Evolutionary conservation across 306 rosid genomes (phyloP).

Genomic region (Rosa chinensis): DNA sequence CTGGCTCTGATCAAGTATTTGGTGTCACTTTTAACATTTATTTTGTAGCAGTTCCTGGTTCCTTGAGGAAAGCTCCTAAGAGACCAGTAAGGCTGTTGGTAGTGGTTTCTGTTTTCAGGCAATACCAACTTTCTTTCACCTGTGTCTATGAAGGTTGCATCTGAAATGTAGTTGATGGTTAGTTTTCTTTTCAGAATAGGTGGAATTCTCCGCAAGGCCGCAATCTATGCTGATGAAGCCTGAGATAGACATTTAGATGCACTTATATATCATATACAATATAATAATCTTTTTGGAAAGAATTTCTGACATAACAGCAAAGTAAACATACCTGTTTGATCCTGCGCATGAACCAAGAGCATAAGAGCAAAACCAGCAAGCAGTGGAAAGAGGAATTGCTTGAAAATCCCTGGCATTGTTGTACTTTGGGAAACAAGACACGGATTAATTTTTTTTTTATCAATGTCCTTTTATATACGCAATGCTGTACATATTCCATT

Average conservation of each 20-base stretch:
- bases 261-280: background rate
- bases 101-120: background rate
- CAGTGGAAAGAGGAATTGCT: slow-evolving; percentile 1
- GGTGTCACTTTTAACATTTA: background rate
- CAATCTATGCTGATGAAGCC: slow-evolving; percentile 10
- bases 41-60: slow-evolving; percentile 26
- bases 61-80: slow-evolving; percentile 34
- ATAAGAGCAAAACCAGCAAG: slow-evolving; percentile 7
- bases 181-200: slow-evolving; percentile 14
- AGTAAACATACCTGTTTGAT: slow-evolving; percentile 11
- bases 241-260: background rate
- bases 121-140: slow-evolving; percentile 12
- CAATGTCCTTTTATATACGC: background rate
- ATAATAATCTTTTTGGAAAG: background rate
- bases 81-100: background rate
- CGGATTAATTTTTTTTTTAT: no score
- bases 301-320: background rate
- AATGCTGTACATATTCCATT: background rate
- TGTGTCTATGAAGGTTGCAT: slow-evolving; percentile 20
- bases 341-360: slow-evolving; percentile 13
- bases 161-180: slow-evolving; percentile 19
- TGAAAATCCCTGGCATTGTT: background rate
- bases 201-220: slow-evolving; percentile 9
- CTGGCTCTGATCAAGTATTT: slow-evolving; percentile 19
- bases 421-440: background rate